Evolutionary conservation across 371 early-diverging fungal species (phyloP).

Genomic region (Dichotomocladium elegans): DNA sequence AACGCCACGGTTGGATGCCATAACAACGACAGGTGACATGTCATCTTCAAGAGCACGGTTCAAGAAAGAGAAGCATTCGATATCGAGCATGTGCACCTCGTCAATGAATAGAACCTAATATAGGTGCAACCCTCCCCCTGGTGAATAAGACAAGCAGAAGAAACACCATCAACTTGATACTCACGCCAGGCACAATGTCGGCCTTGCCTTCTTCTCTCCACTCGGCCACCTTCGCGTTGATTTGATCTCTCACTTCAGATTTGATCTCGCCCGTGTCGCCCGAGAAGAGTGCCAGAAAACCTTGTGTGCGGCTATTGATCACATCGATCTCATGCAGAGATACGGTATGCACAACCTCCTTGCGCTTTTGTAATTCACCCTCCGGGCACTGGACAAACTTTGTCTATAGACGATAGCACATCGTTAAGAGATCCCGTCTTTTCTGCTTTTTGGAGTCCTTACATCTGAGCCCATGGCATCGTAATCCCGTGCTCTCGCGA

Average conservation of each 20-base stretch:
- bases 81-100: slow-evolving; percentile 99
- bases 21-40: slow-evolving; percentile 96
- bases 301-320: slow-evolving; percentile 97
- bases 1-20: slow-evolving; percentile 97
- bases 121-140: too few relatives aligned
- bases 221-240: slow-evolving; percentile 95
- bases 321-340: slow-evolving; percentile 99
- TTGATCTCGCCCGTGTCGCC: slow-evolving; percentile 98
- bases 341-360: slow-evolving; percentile 95
- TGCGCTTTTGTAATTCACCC: slow-evolving; percentile 97
- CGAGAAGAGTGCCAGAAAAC: slow-evolving; percentile 95
- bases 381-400: slow-evolving; percentile 99
- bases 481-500: slow-evolving; percentile 92
- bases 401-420: slow-evolving; percentile 42
- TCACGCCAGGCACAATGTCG: slow-evolving; percentile 94
- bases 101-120: slow-evolving; percentile 95
- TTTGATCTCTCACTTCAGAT: slow-evolving; percentile 95
- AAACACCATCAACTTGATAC: slow-evolving; percentile 13
- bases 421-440: background rate
- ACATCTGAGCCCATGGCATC: slow-evolving; percentile 96
- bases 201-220: slow-evolving; percentile 99
- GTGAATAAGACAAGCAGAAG: background rate
- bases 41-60: slow-evolving; percentile 95
- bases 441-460: slow-evolving; percentile 3
- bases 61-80: slow-evolving; percentile 98